Evolutionary conservation across 768 basidiomycete genomes (phyloP).

Genomic region (Vararia minispora): DNA sequence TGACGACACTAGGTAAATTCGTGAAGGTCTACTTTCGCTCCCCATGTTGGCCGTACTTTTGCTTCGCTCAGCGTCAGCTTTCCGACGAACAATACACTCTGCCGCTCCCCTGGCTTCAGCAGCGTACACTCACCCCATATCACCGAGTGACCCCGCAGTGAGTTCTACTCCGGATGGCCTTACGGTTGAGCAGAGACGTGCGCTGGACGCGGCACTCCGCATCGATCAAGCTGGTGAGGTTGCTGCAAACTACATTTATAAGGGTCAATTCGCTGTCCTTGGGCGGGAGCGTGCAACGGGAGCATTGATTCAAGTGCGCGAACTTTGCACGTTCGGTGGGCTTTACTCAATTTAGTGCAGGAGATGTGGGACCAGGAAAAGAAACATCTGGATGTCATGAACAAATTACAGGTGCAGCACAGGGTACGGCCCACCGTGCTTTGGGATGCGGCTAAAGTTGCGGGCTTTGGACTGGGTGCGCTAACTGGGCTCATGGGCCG

Average conservation of each 20-base stretch:
- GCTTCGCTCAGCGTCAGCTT: no score
- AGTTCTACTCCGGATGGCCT: slow-evolving; percentile 47
- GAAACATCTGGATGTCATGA: slow-evolving; percentile 81
- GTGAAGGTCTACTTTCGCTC: no score
- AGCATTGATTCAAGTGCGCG: slow-evolving; percentile 63
- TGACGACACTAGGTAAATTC: no score
- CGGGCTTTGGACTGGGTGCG: slow-evolving; percentile 80
- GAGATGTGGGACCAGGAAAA: slow-evolving; percentile 98
- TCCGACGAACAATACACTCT: no score
- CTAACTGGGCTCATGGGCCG: slow-evolving; percentile 80
- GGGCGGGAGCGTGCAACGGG: slow-evolving; percentile 44
- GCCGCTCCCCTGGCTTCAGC: slow-evolving; percentile 31
- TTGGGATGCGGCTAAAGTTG: slow-evolving; percentile 74
- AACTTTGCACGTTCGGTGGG: background rate
- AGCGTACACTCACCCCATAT: slow-evolving; percentile 33
- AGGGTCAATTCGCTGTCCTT: slow-evolving; percentile 72
- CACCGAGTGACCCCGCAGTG: slow-evolving; percentile 27
- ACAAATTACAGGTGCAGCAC: slow-evolving; percentile 78
- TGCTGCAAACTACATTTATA: slow-evolving; percentile 93
- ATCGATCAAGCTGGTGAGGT: slow-evolving; percentile 96
- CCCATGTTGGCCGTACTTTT: no score
- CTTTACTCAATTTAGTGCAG: slow-evolving; percentile 28
- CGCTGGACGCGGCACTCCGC: slow-evolving; percentile 59
- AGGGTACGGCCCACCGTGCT: slow-evolving; percentile 74
- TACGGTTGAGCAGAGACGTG: slow-evolving; percentile 33